phyloP scores from a whole-genome alignment of 768 basidiomycete genomes.

The Pholiota microspora region DNA sequence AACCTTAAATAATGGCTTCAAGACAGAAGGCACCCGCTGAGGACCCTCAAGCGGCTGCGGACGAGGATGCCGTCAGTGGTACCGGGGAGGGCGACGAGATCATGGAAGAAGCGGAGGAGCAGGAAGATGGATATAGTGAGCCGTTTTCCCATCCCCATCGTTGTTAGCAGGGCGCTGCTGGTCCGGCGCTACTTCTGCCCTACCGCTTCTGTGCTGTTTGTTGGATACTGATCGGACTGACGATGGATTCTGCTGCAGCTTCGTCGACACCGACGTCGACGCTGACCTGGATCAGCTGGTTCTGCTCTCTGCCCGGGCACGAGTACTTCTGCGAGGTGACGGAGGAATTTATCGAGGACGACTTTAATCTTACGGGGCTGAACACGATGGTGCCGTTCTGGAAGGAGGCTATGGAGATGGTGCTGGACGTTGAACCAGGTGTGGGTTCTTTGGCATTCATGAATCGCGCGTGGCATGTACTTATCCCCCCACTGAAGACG shows the following conservation, averaged over 20 bases:
- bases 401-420: conserved; percentile 99
- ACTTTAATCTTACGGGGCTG: conserved; percentile 97
- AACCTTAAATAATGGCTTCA: conserved; percentile 33
- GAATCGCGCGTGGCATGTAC: conserved; percentile 9
- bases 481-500: conserved; percentile 50
- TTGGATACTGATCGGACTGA: conserved; percentile 8
- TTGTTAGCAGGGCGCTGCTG: conserved; percentile 14
- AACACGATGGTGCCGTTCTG: conserved; percentile 97
- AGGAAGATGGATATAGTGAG: conserved; percentile 80
- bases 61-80: conserved; percentile 62
- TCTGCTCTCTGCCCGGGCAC: conserved; percentile 91
- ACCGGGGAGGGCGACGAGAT: conserved; percentile 68
- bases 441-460: conserved; percentile 29
- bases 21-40: conserved; percentile 38
- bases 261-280: conserved; percentile 91
- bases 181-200: conserved; percentile 9
- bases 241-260: conserved; percentile 45
- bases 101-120: conserved; percentile 81
- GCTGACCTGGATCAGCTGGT: conserved; percentile 95
- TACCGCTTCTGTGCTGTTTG: conserved; percentile 9
- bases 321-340: conserved; percentile 99
- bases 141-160: conserved; percentile 25
- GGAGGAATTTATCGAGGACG: conserved; percentile 99
- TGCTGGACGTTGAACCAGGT: conserved; percentile 99
- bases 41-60: conserved; percentile 50